A percentile compares a stretch with the other conserved stretches of the same genome.
Conservation (phyloP, 2,329 filamentous ascomycete species). For the Lizonia empirigonia region DNA sequence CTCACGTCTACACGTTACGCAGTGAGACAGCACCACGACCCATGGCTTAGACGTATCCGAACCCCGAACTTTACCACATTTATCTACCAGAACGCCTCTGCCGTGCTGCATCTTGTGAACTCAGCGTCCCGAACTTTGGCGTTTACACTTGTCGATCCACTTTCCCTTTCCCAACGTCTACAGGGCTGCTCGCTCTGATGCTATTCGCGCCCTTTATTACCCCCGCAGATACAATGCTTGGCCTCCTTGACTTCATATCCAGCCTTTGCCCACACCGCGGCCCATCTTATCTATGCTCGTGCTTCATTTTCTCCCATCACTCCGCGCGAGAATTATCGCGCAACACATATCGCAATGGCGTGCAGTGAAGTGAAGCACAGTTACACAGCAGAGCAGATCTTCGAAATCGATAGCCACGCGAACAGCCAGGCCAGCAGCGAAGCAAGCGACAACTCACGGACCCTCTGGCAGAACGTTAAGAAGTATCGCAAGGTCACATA, state of each 20-base stretch:
- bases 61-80: not conserved
- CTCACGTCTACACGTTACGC: not conserved
- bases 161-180: slow-evolving; percentile 1
- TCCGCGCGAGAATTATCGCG: not conserved
- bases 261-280: slow-evolving; percentile 9
- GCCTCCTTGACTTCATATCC: slow-evolving; percentile 12
- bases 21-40: not conserved
- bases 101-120: slow-evolving; percentile 1
- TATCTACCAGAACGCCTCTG: slow-evolving; percentile 8
- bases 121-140: slow-evolving; percentile 2
- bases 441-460: slow-evolving; percentile 25
- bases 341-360: slow-evolving; percentile 10
- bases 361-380: slow-evolving; percentile 12
- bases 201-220: slow-evolving; percentile 15
- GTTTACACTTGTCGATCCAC: slow-evolving; percentile 15
- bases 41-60: not conserved
- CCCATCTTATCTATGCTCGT: not conserved
- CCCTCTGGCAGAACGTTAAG: slow-evolving; percentile 40
- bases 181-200: not conserved
- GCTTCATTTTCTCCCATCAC: not conserved
- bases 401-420: slow-evolving; percentile 16
- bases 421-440: slow-evolving; percentile 6
- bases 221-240: slow-evolving; percentile 13
- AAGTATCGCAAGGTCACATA: slow-evolving; percentile 37
- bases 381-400: slow-evolving; percentile 16